phyloP scores from a whole-genome alignment of 164 flowering plant genomes.

The Malania oleifera region DNA sequence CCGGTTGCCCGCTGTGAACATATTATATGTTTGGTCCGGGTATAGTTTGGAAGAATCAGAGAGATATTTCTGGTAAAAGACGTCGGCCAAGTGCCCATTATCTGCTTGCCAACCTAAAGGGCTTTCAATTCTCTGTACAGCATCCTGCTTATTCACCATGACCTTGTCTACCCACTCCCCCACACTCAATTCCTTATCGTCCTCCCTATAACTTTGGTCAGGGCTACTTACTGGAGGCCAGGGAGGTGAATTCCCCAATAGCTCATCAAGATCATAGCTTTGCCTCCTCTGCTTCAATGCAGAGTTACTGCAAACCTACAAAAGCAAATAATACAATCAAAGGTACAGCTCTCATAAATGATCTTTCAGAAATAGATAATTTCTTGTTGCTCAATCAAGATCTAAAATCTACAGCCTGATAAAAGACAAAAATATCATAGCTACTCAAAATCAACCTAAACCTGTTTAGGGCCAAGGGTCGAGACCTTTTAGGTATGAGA shows the following conservation, averaged over 20 bases:
- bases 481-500: too few species aligned
- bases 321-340: background rate
- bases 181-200: slow-evolving; percentile 50
- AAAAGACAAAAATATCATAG: too few species aligned
- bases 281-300: slow-evolving; percentile 42
- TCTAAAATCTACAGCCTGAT: too few species aligned
- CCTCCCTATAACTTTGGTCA: slow-evolving; percentile 36
- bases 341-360: too few species aligned
- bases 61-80: slow-evolving; percentile 51
- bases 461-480: too few species aligned
- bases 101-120: slow-evolving; percentile 50
- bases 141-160: slow-evolving; percentile 86
- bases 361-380: too few species aligned
- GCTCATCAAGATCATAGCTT: slow-evolving; percentile 66
- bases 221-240: slow-evolving; percentile 67
- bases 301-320: slow-evolving; percentile 43
- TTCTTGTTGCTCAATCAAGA: too few species aligned
- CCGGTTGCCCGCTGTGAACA: slow-evolving; percentile 33
- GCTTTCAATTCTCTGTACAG: slow-evolving; percentile 27
- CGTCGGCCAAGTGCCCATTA: slow-evolving; percentile 35
- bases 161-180: slow-evolving; percentile 95
- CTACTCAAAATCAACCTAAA: too few species aligned
- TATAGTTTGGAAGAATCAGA: slow-evolving; percentile 44
- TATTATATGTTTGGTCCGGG: slow-evolving; percentile 41
- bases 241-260: slow-evolving; percentile 55